Base-by-base conservation (phyloP, 1,284 basidiomycete species). In the Sporisorium sorghi region DNA sequence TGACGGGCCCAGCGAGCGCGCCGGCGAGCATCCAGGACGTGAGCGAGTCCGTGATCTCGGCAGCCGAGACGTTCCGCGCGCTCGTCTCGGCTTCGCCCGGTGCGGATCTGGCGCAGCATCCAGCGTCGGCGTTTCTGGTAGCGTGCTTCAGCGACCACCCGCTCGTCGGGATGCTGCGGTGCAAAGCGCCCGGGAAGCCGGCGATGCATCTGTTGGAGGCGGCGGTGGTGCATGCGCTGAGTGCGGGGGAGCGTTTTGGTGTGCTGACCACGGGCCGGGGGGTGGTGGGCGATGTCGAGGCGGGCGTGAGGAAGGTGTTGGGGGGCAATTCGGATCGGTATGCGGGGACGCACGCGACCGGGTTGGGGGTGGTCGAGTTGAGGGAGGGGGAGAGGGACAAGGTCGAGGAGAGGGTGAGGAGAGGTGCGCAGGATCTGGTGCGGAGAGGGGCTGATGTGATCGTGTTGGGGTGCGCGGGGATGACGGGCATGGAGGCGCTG, bases 101-200 rank as follows among this genome's bases (percentile, higher is more conserved):
- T 0, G 14, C 8, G 5, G 58, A 55, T 21, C 26, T 67, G 0
- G 6, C 37, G 6, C 23, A 28, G 48, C 57, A 70, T 37, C 50
- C 60, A 0, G 52, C 63, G 8, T 47, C 42, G 1, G 75, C 72
- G 0, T 72, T 76, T 44, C 37, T 80, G 4, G 64, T 80, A 10
- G 76, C 75, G 14, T 80, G 79, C 43, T 80, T 80, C 43, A 66
- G 60, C n/a, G 65, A 77, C 48, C 79, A 80, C 40, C 77, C 79
- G 2, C 57, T 80, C 0, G 75, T 66, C 7, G 44, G 55, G 2
- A 79, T 80, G 55, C 17, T 80, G 8, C 42, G 54, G 19, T 28
- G 39, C 14, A 44, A 17, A 9, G 58, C 76, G 8, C 8, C 21
- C 11, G 4, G 4, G 15, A 57, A 64, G 44, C 69, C 75, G 0